A percentile compares a stretch with the other conserved stretches of the same genome.
Evolutionary conservation across 1,284 basidiomycete species (phyloP).

Genomic region (Microbotryum lychnidis-dioicae): DNA sequence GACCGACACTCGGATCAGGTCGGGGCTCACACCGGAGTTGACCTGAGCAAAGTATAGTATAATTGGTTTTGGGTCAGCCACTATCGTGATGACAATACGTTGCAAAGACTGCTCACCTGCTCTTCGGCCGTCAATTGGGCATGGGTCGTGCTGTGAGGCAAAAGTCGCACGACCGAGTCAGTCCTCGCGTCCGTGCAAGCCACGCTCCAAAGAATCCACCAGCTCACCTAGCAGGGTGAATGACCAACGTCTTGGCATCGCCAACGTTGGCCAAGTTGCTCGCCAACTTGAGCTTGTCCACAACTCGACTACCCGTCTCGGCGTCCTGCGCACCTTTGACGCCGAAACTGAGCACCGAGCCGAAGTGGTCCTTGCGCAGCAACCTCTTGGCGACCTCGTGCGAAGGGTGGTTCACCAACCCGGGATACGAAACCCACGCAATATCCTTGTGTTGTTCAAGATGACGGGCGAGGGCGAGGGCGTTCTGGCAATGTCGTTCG

Average conservation of each 20-base stretch:
- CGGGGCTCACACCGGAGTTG: constrained; percentile 64
- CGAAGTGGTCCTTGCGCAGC: constrained; percentile 49
- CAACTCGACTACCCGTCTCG: constrained; percentile 55
- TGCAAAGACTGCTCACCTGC: neutral
- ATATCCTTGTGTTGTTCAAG: constrained; percentile 64
- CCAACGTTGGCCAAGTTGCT: constrained; percentile 36
- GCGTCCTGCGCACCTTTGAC: constrained; percentile 53
- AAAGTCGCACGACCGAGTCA: constrained; percentile 53
- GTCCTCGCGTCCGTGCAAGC: neutral
- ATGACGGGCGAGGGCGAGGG: constrained; percentile 63
- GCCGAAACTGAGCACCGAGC: constrained; percentile 75
- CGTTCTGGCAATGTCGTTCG: constrained; percentile 68
- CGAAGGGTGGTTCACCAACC: constrained; percentile 59
- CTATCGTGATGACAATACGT: too few relatives aligned
- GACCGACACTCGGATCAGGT: constrained; percentile 65
- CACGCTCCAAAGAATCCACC: constrained; percentile 33
- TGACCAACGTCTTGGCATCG: constrained; percentile 58
- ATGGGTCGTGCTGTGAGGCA: constrained; percentile 59
- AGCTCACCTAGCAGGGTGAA: constrained; percentile 12
- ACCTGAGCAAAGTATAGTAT: constrained; percentile 41
- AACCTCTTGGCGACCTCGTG: constrained; percentile 54
- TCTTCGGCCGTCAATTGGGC: constrained; percentile 58
- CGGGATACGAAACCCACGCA: constrained; percentile 63
- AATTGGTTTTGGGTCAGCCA: too few relatives aligned
- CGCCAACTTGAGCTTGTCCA: constrained; percentile 46